phyloP scores from a whole-genome alignment of 1,284 basidiomycete species.

The Pascua sp. region DNA sequence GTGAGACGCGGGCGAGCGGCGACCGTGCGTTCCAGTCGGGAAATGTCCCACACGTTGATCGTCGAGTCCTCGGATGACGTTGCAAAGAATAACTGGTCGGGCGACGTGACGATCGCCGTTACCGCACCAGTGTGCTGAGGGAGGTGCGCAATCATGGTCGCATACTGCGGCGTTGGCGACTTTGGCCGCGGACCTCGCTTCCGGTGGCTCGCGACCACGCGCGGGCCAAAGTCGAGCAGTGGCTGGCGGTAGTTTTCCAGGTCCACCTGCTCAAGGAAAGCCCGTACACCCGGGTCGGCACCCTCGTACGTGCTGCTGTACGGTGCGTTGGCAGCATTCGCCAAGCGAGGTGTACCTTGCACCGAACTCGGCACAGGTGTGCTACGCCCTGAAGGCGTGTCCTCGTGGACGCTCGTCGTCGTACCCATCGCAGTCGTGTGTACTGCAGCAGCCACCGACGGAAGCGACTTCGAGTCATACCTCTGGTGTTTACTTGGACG shows the following conservation, averaged over 20 bases:
- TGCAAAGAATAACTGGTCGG: slow-evolving; percentile 91
- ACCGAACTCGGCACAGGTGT: slow-evolving; percentile 25
- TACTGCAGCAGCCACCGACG: slow-evolving; percentile 69
- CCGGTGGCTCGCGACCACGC: slow-evolving; percentile 69
- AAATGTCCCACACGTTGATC: slow-evolving; percentile 78
- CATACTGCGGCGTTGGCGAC: slow-evolving; percentile 59
- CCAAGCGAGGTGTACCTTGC: not conserved
- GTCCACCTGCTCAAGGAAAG: slow-evolving; percentile 82
- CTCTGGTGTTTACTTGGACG: slow-evolving; percentile 18
- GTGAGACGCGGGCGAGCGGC: slow-evolving; percentile 46
- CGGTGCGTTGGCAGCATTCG: slow-evolving; percentile 16
- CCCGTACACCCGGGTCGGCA: slow-evolving; percentile 78
- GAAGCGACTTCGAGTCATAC: slow-evolving; percentile 71
- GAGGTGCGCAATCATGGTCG: slow-evolving; percentile 78
- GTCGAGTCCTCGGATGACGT: slow-evolving; percentile 81
- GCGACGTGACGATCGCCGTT: slow-evolving; percentile 78
- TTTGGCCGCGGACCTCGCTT: slow-evolving; percentile 61
- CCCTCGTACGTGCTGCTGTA: slow-evolving; percentile 60
- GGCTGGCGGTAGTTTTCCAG: slow-evolving; percentile 76
- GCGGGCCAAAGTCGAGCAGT: slow-evolving; percentile 83
- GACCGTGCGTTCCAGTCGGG: slow-evolving; percentile 70
- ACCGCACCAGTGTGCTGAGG: slow-evolving; percentile 76
- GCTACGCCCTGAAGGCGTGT: slow-evolving; percentile 40
- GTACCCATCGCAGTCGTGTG: slow-evolving; percentile 68
- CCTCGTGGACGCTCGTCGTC: slow-evolving; percentile 36